Evolutionary conservation across 129 eudicot genomes (phyloP).

Genomic region (Pittosporum tobira): DNA sequence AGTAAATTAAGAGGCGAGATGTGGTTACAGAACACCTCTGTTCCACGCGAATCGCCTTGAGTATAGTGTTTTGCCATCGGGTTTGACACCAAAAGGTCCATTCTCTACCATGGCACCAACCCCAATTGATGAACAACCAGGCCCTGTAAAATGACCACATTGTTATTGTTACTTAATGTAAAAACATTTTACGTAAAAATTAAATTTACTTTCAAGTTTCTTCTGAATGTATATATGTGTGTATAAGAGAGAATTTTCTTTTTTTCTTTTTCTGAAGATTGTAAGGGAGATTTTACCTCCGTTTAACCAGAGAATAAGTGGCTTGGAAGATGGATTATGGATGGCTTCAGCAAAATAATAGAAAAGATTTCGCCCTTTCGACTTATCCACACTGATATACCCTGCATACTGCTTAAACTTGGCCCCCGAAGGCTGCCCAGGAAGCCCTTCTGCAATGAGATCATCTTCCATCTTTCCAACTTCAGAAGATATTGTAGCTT

Average conservation of each 20-base stretch:
- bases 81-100: slow-evolving; percentile 58
- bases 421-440: slow-evolving; percentile 38
- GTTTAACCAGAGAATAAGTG: slow-evolving; percentile 57
- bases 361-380: slow-evolving; percentile 53
- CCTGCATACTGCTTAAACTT: slow-evolving; percentile 48
- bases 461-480: slow-evolving; percentile 51
- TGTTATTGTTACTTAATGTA: not conserved
- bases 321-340: slow-evolving; percentile 39
- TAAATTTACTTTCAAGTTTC: too few species aligned
- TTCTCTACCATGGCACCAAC: slow-evolving; percentile 59
- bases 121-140: slow-evolving; percentile 60
- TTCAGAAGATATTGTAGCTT: slow-evolving; percentile 6
- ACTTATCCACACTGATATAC: slow-evolving; percentile 38
- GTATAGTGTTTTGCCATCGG: slow-evolving; percentile 49
- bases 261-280: too few species aligned
- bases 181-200: too few species aligned
- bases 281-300: slow-evolving; percentile 30
- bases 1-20: not conserved
- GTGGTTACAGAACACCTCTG: slow-evolving; percentile 34
- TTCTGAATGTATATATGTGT: not conserved
- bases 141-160: slow-evolving; percentile 27
- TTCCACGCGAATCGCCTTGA: slow-evolving; percentile 48
- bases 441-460: slow-evolving; percentile 39
- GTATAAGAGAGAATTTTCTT: not conserved
- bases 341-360: slow-evolving; percentile 49